These are phyloP conservation scores for Polyporus arcularius DNA, from an alignment of 768 basidiomycete genomes.

Conservation along the genomic window DNA sequence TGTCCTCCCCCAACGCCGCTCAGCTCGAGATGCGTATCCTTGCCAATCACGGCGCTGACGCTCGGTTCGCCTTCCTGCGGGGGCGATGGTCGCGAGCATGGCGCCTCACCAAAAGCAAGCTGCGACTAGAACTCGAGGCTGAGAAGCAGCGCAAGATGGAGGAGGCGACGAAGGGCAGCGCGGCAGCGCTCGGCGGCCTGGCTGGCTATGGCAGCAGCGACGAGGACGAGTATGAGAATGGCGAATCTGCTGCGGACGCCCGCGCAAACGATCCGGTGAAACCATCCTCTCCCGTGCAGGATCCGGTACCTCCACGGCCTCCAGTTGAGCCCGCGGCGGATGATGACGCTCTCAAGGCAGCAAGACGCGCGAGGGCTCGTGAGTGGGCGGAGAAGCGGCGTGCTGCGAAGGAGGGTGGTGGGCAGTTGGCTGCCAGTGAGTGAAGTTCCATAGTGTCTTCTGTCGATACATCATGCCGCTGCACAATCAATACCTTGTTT, in stretches of 20 bases:
- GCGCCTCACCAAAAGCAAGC: slow-evolving; percentile 54
- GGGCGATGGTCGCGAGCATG: slow-evolving; percentile 75
- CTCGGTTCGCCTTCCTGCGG: slow-evolving; percentile 77
- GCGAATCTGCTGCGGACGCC: neutral
- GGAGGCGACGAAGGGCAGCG: slow-evolving; percentile 9
- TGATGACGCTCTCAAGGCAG: slow-evolving; percentile 42
- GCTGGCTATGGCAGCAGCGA: slow-evolving; percentile 52
- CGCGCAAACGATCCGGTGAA: neutral
- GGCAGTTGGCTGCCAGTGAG: neutral
- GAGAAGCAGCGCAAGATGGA: slow-evolving; percentile 25
- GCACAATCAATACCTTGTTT: too few relatives aligned
- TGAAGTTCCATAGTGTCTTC: too few relatives aligned
- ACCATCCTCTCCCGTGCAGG: too few relatives aligned
- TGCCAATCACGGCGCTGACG: slow-evolving; percentile 79
- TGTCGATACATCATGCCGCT: too few relatives aligned
- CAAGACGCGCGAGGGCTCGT: slow-evolving; percentile 55
- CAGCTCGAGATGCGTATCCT: slow-evolving; percentile 88
- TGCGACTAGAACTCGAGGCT: slow-evolving; percentile 30
- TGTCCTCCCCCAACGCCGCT: slow-evolving; percentile 71
- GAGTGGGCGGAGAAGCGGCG: slow-evolving; percentile 60
- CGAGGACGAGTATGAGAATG: slow-evolving; percentile 26
- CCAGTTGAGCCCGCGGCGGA: neutral
- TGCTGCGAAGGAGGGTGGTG: slow-evolving; percentile 15
- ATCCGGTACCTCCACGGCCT: neutral
- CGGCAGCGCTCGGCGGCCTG: slow-evolving; percentile 49